Percentiles rank a stretch among this genome's conserved stretches.
Conservation (phyloP, 345 rosid genomes). For the Erucastrum elatum region DNA sequence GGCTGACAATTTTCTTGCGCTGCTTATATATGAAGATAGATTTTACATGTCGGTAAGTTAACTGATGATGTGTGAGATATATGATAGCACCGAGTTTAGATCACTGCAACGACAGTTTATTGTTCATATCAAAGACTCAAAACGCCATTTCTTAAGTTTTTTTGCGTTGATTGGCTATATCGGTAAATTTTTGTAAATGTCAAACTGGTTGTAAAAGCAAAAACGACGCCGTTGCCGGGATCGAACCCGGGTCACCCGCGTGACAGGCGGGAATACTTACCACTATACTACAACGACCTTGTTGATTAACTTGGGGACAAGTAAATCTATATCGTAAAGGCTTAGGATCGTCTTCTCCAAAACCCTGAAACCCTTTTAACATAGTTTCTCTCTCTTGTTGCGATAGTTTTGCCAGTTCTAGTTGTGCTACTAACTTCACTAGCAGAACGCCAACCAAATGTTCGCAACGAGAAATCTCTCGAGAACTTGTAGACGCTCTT, state of each 20-base stretch:
- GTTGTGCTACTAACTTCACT: conserved; percentile 5
- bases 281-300: conserved; percentile 86
- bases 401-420: neutral
- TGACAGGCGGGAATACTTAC: conserved; percentile 96
- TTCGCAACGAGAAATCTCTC: conserved; percentile 58
- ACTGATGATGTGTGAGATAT: too few species aligned
- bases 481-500: conserved; percentile 37
- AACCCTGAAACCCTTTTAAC: conserved; percentile 18
- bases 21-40: too few species aligned
- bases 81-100: too few species aligned
- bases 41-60: too few species aligned
- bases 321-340: accelerated
- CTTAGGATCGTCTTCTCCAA: neutral
- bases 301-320: too few species aligned
- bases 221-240: conserved; percentile 23
- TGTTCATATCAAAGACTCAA: neutral
- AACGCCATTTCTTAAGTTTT: neutral
- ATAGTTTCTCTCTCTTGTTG: neutral
- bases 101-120: too few species aligned
- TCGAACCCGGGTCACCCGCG: conserved; percentile 98
- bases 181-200: neutral
- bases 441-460: conserved; percentile 43
- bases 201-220: neutral
- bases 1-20: too few species aligned
- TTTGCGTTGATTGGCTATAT: neutral